phyloP scores from a whole-genome alignment of 257 asterid species.

The Paulownia fortunei region DNA sequence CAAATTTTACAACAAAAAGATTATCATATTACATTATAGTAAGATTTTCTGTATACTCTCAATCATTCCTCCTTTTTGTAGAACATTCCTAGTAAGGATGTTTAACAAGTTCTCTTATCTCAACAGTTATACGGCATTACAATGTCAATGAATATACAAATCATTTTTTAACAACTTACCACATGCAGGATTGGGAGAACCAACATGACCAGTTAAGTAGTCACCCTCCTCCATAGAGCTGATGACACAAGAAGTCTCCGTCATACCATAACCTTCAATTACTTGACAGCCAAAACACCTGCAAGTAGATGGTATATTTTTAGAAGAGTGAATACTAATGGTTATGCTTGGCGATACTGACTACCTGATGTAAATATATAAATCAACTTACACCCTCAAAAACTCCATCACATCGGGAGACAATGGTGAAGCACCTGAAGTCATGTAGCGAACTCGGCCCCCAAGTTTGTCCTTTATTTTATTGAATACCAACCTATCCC shows the following conservation, averaged over 20 bases:
- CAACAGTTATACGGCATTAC: neutral
- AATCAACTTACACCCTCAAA: constrained; percentile 80
- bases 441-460: constrained; percentile 89
- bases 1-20: neutral
- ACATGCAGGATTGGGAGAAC: constrained; percentile 94
- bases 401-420: constrained; percentile 98
- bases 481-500: constrained; percentile 95
- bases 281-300: constrained; percentile 94
- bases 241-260: constrained; percentile 95
- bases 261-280: constrained; percentile 96
- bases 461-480: constrained; percentile 94
- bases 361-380: neutral
- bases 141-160: neutral
- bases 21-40: neutral
- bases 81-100: constrained; percentile 16
- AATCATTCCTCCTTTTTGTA: constrained; percentile 7
- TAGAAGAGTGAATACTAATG: constrained; percentile 24
- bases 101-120: neutral
- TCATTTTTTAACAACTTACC: constrained; percentile 54
- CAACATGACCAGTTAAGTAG: constrained; percentile 81
- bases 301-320: constrained; percentile 30
- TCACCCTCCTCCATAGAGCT: constrained; percentile 81
- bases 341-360: constrained; percentile 2
- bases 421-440: constrained; percentile 98
- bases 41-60: neutral